These are phyloP conservation scores for Phyllosticta capitalensis DNA, from an alignment of 2,329 filamentous ascomycete species.

Conservation along the genomic window DNA sequence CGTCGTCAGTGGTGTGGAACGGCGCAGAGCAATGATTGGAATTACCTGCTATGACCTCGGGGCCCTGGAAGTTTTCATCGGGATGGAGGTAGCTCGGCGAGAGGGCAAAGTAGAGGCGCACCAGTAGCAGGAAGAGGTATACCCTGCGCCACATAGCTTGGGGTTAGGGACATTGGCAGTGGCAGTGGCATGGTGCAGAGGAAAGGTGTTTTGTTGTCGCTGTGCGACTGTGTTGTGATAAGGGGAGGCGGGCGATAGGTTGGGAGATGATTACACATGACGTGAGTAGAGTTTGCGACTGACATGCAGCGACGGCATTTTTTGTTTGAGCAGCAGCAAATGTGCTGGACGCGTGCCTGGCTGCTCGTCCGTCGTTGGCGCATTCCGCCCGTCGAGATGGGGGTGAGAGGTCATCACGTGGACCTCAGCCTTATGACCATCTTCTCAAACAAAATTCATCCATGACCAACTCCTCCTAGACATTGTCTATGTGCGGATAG, in stretches of 20 bases:
- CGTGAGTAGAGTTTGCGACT: background rate
- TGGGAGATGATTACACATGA: background rate
- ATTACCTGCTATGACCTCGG: slow-evolving; percentile 92
- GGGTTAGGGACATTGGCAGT: background rate
- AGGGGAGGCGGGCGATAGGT: background rate
- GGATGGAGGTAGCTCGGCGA: slow-evolving; percentile 95
- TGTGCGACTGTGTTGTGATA: background rate
- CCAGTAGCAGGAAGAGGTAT: slow-evolving; percentile 73
- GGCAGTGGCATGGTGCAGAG: background rate
- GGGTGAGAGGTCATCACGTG: background rate
- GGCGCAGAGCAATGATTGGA: slow-evolving; percentile 12
- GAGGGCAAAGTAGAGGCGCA: slow-evolving; percentile 88
- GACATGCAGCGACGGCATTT: background rate
- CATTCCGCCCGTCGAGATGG: background rate
- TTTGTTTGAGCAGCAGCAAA: background rate
- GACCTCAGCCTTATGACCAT: background rate
- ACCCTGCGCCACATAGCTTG: slow-evolving; percentile 76
- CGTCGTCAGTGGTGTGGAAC: background rate
- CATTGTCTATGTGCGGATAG: too few species aligned
- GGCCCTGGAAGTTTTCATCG: slow-evolving; percentile 98
- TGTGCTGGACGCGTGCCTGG: background rate
- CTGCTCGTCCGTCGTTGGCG: background rate
- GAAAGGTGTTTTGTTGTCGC: background rate
- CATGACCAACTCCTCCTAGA: too few species aligned
- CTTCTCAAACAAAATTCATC: too few species aligned